Conservation (phyloP, 192 early-diverging fungal genomes). For the Ambispora gerdemannii region DNA sequence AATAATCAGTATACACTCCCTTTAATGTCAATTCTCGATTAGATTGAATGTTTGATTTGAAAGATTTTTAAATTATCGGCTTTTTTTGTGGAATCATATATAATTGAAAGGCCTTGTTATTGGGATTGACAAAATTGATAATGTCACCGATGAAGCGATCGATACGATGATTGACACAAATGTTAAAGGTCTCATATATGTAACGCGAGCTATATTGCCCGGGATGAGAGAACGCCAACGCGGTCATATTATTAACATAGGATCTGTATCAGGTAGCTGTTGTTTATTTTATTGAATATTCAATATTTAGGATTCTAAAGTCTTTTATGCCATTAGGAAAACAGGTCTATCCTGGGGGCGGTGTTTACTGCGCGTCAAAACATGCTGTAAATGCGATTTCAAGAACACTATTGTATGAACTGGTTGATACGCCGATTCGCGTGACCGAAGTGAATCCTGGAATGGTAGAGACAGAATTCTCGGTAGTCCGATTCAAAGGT, state of each 20-base stretch:
- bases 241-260: constrained; percentile 86
- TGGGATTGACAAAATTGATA: constrained; percentile 64
- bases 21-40: background rate
- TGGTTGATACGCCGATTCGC: constrained; percentile 60
- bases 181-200: constrained; percentile 81
- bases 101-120: constrained; percentile 53
- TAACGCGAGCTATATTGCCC: constrained; percentile 73
- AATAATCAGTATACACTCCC: background rate
- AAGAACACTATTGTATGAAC: constrained; percentile 71
- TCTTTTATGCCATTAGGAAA: constrained; percentile 28
- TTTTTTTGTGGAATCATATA: too few relatives aligned
- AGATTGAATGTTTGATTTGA: background rate
- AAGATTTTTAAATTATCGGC: background rate
- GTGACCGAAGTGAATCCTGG: constrained; percentile 83
- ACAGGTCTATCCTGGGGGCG: constrained; percentile 68
- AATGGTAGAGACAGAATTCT: constrained; percentile 91
- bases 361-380: constrained; percentile 83
- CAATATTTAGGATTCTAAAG: background rate
- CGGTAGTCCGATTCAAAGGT: constrained; percentile 69
- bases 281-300: background rate
- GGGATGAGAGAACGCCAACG: constrained; percentile 63
- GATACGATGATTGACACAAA: constrained; percentile 87
- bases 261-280: constrained; percentile 64
- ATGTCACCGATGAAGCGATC: constrained; percentile 56
- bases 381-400: constrained; percentile 81